Conservation (phyloP, 805 yeast genomes). For the Kluyveromyces wickerhamii region DNA sequence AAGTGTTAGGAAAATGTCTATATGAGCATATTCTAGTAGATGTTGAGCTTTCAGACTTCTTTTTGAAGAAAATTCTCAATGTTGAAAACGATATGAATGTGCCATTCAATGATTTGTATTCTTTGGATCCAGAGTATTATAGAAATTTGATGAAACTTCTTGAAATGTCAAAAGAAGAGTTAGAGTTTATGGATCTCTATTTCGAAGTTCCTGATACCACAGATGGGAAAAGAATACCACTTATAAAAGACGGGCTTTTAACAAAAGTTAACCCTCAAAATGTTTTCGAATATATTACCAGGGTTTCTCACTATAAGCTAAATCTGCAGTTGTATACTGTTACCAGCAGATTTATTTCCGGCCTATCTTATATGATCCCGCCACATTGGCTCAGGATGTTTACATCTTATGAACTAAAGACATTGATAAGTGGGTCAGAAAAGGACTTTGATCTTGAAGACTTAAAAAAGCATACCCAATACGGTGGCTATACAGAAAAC, state of each 20-base stretch:
- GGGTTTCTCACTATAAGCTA: constrained; percentile 70
- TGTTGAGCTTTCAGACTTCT: constrained; percentile 78
- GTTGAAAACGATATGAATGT: constrained; percentile 25
- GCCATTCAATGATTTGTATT: constrained; percentile 71
- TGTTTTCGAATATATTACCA: constrained; percentile 64
- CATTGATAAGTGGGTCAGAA: constrained; percentile 74
- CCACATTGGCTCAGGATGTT: constrained; percentile 78
- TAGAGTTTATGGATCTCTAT: constrained; percentile 47
- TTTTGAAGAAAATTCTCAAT: constrained; percentile 59
- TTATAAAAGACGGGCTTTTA: constrained; percentile 52
- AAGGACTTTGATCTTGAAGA: constrained; percentile 65
- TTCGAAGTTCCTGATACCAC: constrained; percentile 56
- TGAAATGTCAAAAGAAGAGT: constrained; percentile 44
- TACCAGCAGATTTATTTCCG: constrained; percentile 50
- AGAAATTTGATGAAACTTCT: constrained; percentile 54
- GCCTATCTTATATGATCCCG: constrained; percentile 60
- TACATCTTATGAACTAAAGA: constrained; percentile 74
- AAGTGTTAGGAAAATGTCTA: constrained; percentile 79
- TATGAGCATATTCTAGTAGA: constrained; percentile 78
- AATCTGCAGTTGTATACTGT: constrained; percentile 58
- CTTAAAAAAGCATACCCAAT: constrained; percentile 50
- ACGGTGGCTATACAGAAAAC: constrained; percentile 51
- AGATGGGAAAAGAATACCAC: constrained; percentile 40
- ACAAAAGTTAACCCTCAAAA: constrained; percentile 53
- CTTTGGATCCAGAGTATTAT: constrained; percentile 63